phyloP scores from a whole-genome alignment of 2,329 filamentous ascomycete genomes.

The Parafenestella ontariensis region DNA sequence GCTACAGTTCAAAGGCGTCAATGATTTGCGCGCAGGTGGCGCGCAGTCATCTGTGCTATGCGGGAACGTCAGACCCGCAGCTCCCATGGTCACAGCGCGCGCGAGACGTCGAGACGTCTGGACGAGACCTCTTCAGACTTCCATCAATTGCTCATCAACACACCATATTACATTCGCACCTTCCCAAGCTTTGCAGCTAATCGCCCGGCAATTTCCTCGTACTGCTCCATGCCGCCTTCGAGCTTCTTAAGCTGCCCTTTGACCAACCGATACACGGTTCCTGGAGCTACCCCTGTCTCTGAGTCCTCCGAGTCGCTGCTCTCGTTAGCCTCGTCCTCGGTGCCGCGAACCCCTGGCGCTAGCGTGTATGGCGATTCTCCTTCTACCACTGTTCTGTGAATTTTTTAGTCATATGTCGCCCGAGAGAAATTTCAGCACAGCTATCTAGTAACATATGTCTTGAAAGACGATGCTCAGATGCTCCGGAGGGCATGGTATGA shows the following conservation, averaged over 20 bases:
- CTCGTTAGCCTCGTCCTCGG: conserved; percentile 50
- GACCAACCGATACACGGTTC: conserved; percentile 45
- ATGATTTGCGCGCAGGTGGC: conserved; percentile 27
- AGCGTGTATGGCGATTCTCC: conserved; percentile 56
- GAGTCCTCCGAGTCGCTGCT: conserved; percentile 55
- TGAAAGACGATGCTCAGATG: no score
- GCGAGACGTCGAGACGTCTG: conserved; percentile 15
- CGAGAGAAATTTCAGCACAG: conserved; percentile 6
- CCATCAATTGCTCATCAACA: conserved; percentile 3
- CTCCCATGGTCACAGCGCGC: conserved; percentile 11
- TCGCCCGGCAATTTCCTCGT: conserved; percentile 45
- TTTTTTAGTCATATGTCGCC: conserved; percentile 9
- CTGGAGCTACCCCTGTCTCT: conserved; percentile 55
- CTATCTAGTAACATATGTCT: no score
- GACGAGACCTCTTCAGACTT: background rate
- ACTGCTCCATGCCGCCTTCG: conserved; percentile 49
- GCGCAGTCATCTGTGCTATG: conserved; percentile 20
- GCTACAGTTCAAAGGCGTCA: conserved; percentile 17
- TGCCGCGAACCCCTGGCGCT: conserved; percentile 46
- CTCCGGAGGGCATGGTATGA: no score
- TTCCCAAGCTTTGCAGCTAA: conserved; percentile 36
- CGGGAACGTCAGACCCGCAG: conserved; percentile 25
- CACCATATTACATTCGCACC: background rate
- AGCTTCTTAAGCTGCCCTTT: conserved; percentile 45
- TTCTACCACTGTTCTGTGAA: conserved; percentile 69